phyloP scores from a whole-genome alignment of 192 early-diverging fungal species.

The Haplosporangium gracile region DNA sequence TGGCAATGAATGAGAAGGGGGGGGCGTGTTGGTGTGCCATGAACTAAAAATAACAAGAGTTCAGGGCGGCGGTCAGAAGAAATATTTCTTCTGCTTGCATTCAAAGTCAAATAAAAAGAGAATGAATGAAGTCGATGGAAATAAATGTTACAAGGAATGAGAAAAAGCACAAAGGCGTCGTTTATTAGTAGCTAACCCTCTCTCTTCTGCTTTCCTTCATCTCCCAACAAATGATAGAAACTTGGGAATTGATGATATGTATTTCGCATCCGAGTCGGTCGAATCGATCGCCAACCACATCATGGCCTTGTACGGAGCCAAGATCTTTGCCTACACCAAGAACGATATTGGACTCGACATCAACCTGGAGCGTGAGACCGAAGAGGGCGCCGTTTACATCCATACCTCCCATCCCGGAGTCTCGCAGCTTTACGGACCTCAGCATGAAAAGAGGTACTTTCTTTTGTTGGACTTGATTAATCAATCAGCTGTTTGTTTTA shows the following conservation, averaged over 20 bases:
- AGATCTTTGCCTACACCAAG: constrained; percentile 93
- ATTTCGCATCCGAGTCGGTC: constrained; percentile 93
- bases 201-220: not conserved
- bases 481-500: constrained; percentile 1
- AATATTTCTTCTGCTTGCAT: not conserved
- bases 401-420: constrained; percentile 95
- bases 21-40: not conserved
- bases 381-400: constrained; percentile 94
- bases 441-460: constrained; percentile 79
- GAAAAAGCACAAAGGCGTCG: too few relatives aligned
- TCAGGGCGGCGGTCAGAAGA: not conserved
- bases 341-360: constrained; percentile 85
- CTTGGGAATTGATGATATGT: constrained; percentile 98
- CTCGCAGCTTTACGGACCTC: constrained; percentile 87
- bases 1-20: not conserved
- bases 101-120: not conserved
- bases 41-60: not conserved
- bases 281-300: constrained; percentile 96
- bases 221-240: constrained; percentile 65
- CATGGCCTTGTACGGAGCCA: constrained; percentile 95
- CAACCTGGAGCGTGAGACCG: constrained; percentile 90
- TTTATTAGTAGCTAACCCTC: too few relatives aligned
- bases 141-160: not conserved
- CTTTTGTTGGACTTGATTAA: not conserved
- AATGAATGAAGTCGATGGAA: not conserved